Conservation (phyloP, 441 rosid genomes). For the Syzygium malaccense region DNA sequence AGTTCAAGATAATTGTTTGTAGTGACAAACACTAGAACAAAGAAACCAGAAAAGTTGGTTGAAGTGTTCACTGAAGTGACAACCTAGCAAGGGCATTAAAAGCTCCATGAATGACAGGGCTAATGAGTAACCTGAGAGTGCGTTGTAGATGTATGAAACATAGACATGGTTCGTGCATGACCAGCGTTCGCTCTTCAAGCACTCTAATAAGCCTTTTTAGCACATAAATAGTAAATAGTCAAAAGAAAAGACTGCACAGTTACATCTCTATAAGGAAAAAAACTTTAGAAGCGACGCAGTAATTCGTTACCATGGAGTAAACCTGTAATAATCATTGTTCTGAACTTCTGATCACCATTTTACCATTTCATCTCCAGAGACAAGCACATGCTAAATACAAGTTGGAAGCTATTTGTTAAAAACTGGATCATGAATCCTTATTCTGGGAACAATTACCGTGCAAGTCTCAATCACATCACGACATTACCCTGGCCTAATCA, state of each 20-base stretch:
- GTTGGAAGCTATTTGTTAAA: background rate
- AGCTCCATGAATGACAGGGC: background rate
- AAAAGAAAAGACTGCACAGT: background rate
- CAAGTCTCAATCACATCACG: background rate
- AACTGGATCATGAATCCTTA: background rate
- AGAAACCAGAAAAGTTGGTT: background rate
- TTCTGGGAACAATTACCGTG: background rate
- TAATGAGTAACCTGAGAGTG: background rate
- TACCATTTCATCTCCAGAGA: background rate
- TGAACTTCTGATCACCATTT: background rate
- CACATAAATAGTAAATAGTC: background rate
- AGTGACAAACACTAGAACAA: background rate
- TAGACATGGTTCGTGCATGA: background rate
- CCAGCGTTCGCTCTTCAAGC: background rate
- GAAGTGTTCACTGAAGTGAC: background rate
- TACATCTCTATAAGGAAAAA: background rate
- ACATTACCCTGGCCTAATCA: background rate
- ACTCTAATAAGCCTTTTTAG: background rate
- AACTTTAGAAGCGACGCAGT: background rate
- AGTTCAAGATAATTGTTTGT: background rate
- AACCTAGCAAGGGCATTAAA: background rate
- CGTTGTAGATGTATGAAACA: background rate
- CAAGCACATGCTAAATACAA: background rate
- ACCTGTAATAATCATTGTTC: background rate
- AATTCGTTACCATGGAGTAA: background rate